A percentile compares a stretch with the other conserved stretches of the same genome.
These are phyloP conservation scores for Ganoderma sinense DNA, from an alignment of 1,284 basidiomycete species.

Conservation along the genomic window DNA sequence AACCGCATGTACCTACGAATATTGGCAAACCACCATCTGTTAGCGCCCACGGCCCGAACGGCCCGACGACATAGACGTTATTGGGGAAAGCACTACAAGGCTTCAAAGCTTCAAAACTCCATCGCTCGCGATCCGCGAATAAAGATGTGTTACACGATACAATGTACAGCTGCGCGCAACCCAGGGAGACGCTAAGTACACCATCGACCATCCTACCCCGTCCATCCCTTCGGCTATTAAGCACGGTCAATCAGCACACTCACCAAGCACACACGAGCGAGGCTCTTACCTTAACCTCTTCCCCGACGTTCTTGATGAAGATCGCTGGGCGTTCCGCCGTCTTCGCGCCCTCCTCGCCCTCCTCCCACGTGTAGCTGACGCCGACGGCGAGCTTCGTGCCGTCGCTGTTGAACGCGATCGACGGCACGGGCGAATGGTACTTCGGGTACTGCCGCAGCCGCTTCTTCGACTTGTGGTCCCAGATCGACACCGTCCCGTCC, in stretches of 20 bases:
- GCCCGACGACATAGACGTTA: no score
- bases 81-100: no score
- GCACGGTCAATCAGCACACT: neutral
- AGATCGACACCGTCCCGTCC: slow-evolving; percentile 91
- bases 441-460: slow-evolving; percentile 90
- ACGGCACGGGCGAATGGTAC: slow-evolving; percentile 75
- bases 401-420: slow-evolving; percentile 84
- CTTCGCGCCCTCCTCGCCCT: slow-evolving; percentile 75
- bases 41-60: no score
- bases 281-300: slow-evolving; percentile 65
- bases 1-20: neutral
- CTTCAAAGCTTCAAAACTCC: no score
- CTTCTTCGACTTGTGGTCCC: slow-evolving; percentile 98
- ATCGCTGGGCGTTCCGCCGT: slow-evolving; percentile 48
- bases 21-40: neutral
- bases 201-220: slow-evolving; percentile 20
- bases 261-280: neutral
- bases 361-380: slow-evolving; percentile 88
- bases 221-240: slow-evolving; percentile 42
- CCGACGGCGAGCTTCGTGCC: slow-evolving; percentile 86
- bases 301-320: slow-evolving; percentile 46
- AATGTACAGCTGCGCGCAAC: neutral
- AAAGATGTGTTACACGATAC: neutral
- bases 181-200: neutral
- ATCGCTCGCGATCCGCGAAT: neutral